Percentiles rank a stretch among this genome's conserved stretches.
These are phyloP conservation scores for Baeospora myosura DNA, from an alignment of 1,284 basidiomycete species.

Conservation along the genomic window DNA sequence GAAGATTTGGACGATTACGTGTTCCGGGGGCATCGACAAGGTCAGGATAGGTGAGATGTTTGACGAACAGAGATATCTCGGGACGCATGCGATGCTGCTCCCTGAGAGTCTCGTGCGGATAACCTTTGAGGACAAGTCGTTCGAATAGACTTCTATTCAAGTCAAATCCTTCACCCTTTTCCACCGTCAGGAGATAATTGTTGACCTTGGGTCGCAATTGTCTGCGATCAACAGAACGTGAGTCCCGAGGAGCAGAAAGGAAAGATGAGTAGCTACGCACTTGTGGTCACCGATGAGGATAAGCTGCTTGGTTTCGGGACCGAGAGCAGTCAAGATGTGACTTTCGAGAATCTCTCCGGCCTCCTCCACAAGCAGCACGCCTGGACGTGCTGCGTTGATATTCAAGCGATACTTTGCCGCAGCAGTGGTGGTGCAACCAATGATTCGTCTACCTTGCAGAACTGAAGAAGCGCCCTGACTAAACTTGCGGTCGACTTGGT, in stretches of 20 bases:
- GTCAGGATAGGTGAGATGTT: constrained; percentile 56
- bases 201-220: constrained; percentile 66
- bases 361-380: constrained; percentile 58
- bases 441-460: constrained; percentile 45
- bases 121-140: constrained; percentile 52
- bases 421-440: constrained; percentile 61
- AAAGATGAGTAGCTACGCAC: constrained; percentile 39
- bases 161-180: constrained; percentile 58
- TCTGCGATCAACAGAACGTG: constrained; percentile 24
- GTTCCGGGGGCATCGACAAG: constrained; percentile 48
- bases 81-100: constrained; percentile 65
- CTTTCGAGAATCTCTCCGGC: constrained; percentile 66
- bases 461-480: constrained; percentile 27
- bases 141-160: constrained; percentile 62
- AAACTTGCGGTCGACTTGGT: constrained; percentile 30
- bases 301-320: constrained; percentile 37
- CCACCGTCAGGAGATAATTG: constrained; percentile 51
- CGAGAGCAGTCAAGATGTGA: constrained; percentile 54
- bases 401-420: constrained; percentile 51
- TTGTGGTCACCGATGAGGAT: constrained; percentile 67
- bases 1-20: constrained; percentile 37
- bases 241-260: background rate
- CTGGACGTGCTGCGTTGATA: constrained; percentile 37
- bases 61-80: constrained; percentile 54
- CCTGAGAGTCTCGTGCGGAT: constrained; percentile 49